Percentiles rank a stretch among this genome's conserved stretches.
phyloP scores from a whole-genome alignment of 2,329 filamentous ascomycete species.

The Didymella sp. region DNA sequence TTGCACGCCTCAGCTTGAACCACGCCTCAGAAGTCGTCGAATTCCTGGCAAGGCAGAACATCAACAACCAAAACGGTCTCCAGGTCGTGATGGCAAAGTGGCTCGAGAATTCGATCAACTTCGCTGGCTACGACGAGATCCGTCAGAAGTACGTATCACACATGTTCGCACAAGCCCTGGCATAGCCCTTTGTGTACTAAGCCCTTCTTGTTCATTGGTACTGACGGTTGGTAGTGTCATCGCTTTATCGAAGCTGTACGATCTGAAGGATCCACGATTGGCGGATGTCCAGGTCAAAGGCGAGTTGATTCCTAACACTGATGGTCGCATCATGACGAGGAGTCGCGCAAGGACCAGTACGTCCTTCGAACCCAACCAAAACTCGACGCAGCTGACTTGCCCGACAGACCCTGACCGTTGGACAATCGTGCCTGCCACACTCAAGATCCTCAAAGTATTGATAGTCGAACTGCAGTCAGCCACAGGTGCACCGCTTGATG shows the following conservation, averaged over 20 bases:
- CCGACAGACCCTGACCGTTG: constrained; percentile 80
- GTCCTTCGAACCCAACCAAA: constrained; percentile 29
- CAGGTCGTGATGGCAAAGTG: constrained; percentile 91
- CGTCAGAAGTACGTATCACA: constrained; percentile 81
- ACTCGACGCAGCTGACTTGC: constrained; percentile 20
- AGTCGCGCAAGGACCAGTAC: constrained; percentile 84
- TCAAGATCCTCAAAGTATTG: constrained; percentile 96
- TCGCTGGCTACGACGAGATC: constrained; percentile 98
- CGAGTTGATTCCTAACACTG: constrained; percentile 77
- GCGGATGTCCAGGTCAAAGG: constrained; percentile 85
- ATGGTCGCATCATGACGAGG: constrained; percentile 88
- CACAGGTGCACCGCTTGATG: constrained; percentile 68
- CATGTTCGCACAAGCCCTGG: neutral
- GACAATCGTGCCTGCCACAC: constrained; percentile 82
- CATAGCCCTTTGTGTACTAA: neutral
- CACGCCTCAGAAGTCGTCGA: constrained; percentile 89
- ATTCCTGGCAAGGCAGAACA: constrained; percentile 84
- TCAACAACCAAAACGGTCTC: constrained; percentile 81
- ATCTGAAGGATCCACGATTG: constrained; percentile 81
- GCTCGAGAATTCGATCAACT: constrained; percentile 96
- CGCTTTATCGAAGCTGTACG: constrained; percentile 89
- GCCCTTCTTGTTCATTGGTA: neutral
- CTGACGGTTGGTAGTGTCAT: constrained; percentile 69
- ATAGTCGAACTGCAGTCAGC: constrained; percentile 89
- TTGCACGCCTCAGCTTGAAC: constrained; percentile 85